Conservation (phyloP, 106 monocot genomes). For the Acorus calamus region DNA sequence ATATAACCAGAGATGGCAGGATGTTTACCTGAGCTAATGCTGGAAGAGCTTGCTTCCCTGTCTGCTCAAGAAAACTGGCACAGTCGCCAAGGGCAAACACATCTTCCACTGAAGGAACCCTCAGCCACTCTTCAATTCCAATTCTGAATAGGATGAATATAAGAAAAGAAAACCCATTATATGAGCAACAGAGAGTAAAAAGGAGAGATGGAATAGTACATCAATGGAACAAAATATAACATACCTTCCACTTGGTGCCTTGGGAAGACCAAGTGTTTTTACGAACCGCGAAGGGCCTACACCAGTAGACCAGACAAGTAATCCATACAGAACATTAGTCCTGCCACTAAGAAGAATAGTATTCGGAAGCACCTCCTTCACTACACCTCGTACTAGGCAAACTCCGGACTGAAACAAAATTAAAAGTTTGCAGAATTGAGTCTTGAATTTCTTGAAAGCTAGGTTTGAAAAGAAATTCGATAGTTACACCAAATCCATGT, state of each 20-base stretch:
- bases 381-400: constrained; percentile 38
- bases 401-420: constrained; percentile 34
- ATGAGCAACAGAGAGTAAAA: no score
- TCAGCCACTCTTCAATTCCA: constrained; percentile 43
- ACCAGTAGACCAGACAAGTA: constrained; percentile 62
- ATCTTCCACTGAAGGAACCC: constrained; percentile 41
- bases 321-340: constrained; percentile 35
- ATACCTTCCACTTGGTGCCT: constrained; percentile 43
- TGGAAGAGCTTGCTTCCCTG: constrained; percentile 42
- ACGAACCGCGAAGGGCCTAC: constrained; percentile 53
- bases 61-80: constrained; percentile 43
- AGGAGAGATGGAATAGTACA: no score
- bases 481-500: background rate
- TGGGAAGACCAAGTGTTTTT: constrained; percentile 33
- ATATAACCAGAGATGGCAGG: no score
- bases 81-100: constrained; percentile 58
- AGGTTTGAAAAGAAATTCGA: background rate
- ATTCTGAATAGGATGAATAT: constrained; percentile 17
- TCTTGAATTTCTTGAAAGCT: background rate
- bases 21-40: constrained; percentile 44
- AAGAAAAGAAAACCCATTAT: background rate
- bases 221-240: background rate
- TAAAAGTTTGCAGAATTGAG: background rate
- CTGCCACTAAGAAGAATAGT: constrained; percentile 40
- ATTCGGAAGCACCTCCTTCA: constrained; percentile 36